Conservation (phyloP, 257 asterid genomes). For the Mentha longifolia region DNA sequence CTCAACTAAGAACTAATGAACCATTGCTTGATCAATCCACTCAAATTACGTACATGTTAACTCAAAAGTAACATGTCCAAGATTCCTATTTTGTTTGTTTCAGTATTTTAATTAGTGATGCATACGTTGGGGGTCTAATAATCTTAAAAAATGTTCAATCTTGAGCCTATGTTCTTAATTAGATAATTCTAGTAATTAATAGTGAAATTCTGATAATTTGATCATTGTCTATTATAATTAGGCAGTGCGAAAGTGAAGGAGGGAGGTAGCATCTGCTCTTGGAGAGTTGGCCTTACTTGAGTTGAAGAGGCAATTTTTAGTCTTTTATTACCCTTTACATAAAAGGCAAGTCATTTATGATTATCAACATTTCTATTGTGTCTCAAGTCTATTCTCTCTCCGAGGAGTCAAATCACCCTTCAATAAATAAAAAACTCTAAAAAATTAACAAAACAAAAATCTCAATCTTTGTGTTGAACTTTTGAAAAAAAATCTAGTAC, state of each 20-base stretch:
- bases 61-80: too few species aligned
- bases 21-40: conserved; percentile 36
- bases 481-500: background rate
- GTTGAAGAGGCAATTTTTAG: conserved; percentile 38
- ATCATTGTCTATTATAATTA: background rate
- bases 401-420: conserved; percentile 26
- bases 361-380: background rate
- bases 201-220: background rate
- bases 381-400: background rate
- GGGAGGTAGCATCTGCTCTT: background rate
- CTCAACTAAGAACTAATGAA: conserved; percentile 71
- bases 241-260: background rate
- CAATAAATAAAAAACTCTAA: background rate
- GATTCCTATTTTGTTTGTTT: too few species aligned
- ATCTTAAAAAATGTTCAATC: too few species aligned
- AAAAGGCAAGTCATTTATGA: background rate
- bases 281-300: conserved; percentile 36
- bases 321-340: conserved; percentile 1
- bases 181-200: background rate
- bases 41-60: too few species aligned
- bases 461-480: background rate
- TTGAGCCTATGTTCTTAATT: too few species aligned
- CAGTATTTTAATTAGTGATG: too few species aligned
- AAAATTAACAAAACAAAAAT: too few species aligned
- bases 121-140: too few species aligned